Evolutionary conservation across 2,329 filamentous ascomycete genomes (phyloP), one percentile per base, ranked within the genome.

Genomic region (Phialophora expanda): DNA sequence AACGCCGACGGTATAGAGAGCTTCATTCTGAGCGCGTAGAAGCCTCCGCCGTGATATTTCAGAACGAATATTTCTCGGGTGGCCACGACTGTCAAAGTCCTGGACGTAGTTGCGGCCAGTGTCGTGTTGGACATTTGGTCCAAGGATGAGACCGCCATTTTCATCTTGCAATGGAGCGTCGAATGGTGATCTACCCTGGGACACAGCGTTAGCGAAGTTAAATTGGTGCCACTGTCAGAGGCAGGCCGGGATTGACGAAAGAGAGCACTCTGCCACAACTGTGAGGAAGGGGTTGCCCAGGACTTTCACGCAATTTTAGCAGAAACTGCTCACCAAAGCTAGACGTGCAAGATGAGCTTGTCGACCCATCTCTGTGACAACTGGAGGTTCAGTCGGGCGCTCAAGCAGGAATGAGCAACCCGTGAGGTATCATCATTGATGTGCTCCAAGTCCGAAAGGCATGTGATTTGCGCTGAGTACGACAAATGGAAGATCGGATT

Each of bases 21-120:
- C 80, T 67, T 83, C 81, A 75, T 84, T 84, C 67, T 83, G 82
- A 0, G 82, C 81, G 72, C 80, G 77, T 57, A 79, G 74, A 7
- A 82, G 76, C 57, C 77, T 76, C 48, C 77, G 76, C 9, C 76
- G 77, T 30, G 78, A 71, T 12, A 68, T 67, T 65, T 78, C 79
- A 6, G 81, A 81, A 34, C 75, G 75, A 3, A 75, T 74, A 68
- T 83, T 83, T 32, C 78, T 75, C 34, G 82, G 81, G 73, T 82
- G 80, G 3, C 81, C 82, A 62, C 79, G 75, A 57, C 76, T 75
- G 72, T 84, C 80, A 73, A 81, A 83, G 50, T 79, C 76, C 67
- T 83, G 82, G 55, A 79, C 74, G 71, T 83, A 82, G n/a, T 72
- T 74, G 58, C 79, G 79, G 34, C 77, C 73, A 70, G 77, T 73